Percentiles rank a stretch among this genome's conserved stretches.
phyloP scores from a whole-genome alignment of 2,329 filamentous ascomycete species.

The Graphilbum ipis-grandicollis region DNA sequence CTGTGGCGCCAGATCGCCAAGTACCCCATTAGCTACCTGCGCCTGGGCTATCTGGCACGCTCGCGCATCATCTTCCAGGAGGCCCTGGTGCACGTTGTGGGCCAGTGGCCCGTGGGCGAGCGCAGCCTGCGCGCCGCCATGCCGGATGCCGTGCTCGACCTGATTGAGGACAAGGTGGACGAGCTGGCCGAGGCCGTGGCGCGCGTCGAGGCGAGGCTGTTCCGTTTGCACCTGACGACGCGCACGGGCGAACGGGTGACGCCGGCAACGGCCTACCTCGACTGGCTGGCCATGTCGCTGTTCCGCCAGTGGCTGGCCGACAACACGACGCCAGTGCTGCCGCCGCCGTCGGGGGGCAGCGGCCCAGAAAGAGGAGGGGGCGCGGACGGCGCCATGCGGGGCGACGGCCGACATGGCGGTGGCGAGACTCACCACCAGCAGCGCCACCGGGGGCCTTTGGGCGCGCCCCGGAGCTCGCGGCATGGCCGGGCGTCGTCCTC shows the following conservation, averaged over 20 bases:
- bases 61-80: slow-evolving; percentile 74
- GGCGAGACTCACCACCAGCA: too few species aligned
- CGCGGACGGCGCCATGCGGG: too few species aligned
- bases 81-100: slow-evolving; percentile 83
- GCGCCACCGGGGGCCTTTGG: too few species aligned
- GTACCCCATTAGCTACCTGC: slow-evolving; percentile 83
- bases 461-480: neutral
- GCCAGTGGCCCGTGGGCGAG: slow-evolving; percentile 75
- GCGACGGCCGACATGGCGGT: slow-evolving; percentile 12
- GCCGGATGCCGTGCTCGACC: slow-evolving; percentile 61
- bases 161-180: slow-evolving; percentile 90
- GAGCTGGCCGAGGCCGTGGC: slow-evolving; percentile 72
- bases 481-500: slow-evolving; percentile 11
- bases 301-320: slow-evolving; percentile 92
- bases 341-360: neutral
- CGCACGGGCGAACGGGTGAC: slow-evolving; percentile 66
- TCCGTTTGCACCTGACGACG: slow-evolving; percentile 64
- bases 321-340: slow-evolving; percentile 53
- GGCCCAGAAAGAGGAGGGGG: too few species aligned
- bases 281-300: slow-evolving; percentile 75
- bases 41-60: slow-evolving; percentile 70
- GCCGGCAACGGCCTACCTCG: slow-evolving; percentile 63
- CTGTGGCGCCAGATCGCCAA: slow-evolving; percentile 95
- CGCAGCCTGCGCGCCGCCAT: slow-evolving; percentile 58
- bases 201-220: slow-evolving; percentile 65